Base-by-base conservation (phyloP, 352 stramenopile genomes). In the Phytophthora aleatoria region DNA sequence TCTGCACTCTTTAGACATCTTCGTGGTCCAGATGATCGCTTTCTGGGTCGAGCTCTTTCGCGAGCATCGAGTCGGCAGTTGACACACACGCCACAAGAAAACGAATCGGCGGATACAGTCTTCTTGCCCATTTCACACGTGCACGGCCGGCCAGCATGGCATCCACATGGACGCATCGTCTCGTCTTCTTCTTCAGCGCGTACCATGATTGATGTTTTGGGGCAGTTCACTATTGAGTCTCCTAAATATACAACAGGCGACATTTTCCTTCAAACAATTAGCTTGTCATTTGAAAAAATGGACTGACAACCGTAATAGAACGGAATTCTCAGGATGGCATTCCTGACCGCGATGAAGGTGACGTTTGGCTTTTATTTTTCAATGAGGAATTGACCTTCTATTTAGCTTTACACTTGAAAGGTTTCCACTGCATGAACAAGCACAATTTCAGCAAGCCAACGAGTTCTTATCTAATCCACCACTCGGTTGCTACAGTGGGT, bases 111-210 rank as follows among this genome's bases (percentile, higher is more conserved):
- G 6, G 42, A 49, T 30, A 12, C 30, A 31, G 15, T 24, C 1
- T 44, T 51, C 13, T 16, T 54, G 6, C 36, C 67, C 81, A 90
- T 88, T 55, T 85, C 80, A 27, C 83, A 91, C 24, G 71, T 78
- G 27, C 83, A 90, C 2, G 83, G 81, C 2, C 83, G 77, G 0
- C 83, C 83, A 38, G 58, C 65, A 36, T 86, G 83, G 31, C 83
- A 91, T 11, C 83, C 83, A 33, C 83, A 91, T 41, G 61, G 49
- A 31, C 75, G 74, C 83, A 90, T 91, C 50, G 83, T 89, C 43
- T 83, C 78, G 16, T 42, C 47, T 44, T 60, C 67, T 45, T 69
- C 67, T 53, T 74, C 54, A 1, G 27, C 43, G 3, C 67, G 66
- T 8, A 62, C 57, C 67, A 69, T 79, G 27, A 27, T 27, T n/a